Evolutionary conservation across 345 rosid species (phyloP).

Genomic region (Citrus medica): DNA sequence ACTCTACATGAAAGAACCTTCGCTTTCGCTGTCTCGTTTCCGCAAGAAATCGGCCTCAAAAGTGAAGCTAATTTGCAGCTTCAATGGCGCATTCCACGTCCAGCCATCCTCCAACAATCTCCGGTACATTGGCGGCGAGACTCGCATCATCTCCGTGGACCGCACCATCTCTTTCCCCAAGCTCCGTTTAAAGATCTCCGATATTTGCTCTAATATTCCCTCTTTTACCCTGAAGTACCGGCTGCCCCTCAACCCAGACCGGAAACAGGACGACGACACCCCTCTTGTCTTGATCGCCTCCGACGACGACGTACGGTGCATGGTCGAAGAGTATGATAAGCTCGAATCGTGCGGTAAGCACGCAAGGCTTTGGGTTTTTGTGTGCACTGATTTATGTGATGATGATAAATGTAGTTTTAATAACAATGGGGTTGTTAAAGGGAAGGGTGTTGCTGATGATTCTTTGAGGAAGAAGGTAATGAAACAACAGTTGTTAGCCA

Average conservation of each 20-base stretch:
- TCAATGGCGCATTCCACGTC: slow-evolving; percentile 26
- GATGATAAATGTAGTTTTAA: not conserved
- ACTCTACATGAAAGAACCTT: slow-evolving; percentile 22
- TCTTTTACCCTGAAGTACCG: slow-evolving; percentile 24
- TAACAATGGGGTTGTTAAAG: not conserved
- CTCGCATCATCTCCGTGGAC: slow-evolving; percentile 28
- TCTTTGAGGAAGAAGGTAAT: slow-evolving; percentile 19
- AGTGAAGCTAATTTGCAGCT: slow-evolving; percentile 35
- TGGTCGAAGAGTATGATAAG: slow-evolving; percentile 31
- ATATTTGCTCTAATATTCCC: slow-evolving; percentile 15
- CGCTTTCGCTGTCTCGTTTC: not conserved
- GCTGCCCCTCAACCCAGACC: slow-evolving; percentile 3
- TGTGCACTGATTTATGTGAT: not conserved
- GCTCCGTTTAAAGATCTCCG: slow-evolving; percentile 19
- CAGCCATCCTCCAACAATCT: slow-evolving; percentile 15
- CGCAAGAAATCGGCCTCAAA: slow-evolving; percentile 15
- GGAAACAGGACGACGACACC: not conserved
- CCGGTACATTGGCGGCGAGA: slow-evolving; percentile 34
- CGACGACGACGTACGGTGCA: slow-evolving; percentile 26
- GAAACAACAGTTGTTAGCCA: slow-evolving; percentile 12
- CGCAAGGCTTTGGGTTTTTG: slow-evolving; percentile 28
- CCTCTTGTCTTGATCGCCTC: slow-evolving; percentile 19
- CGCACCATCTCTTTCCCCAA: slow-evolving; percentile 19
- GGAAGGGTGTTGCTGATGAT: not conserved
- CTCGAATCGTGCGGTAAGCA: slow-evolving; percentile 18